Base-by-base conservation (phyloP, 2,329 filamentous ascomycete genomes). In the Onygenales sp. region DNA sequence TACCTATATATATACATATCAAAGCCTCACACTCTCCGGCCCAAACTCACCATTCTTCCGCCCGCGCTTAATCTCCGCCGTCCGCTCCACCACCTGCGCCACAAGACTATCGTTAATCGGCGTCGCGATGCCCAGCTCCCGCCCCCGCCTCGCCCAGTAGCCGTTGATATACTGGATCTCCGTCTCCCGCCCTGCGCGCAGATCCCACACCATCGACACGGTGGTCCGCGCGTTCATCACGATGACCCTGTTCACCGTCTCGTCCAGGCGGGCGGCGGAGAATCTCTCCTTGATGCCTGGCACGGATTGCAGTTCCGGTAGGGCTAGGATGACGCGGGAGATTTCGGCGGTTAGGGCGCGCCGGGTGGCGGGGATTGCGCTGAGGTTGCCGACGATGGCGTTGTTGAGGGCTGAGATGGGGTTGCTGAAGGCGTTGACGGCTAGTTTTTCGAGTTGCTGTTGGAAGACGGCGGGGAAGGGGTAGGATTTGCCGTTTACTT, bases 91-190 rank as follows among this genome's bases (percentile, higher is more conserved):
- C 13, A 44, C 32, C 21, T 13, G 17, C 27, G 27, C 21, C 43
- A 44, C 43, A 17, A 32, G 11, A 27, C 17, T 7, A 44, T 44
- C 21, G 31, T 44, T 32, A 11, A 44, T 44, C 7, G 43, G 43
- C 14, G 43, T 44, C 21, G 43, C 75, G n/a, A 95, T 74, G 1
- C 88, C 87, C 55, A 91, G 62, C 65, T 87, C 80, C 61, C 80
- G 77, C 0, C 87, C 93, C 42, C 86, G 79, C 50, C 75, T 78
- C 33, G 94, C 77, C 55, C 98, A 86, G 71, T 92, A 98, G 0
- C 91, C 92, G 66, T 94, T 96, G 60, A 92, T 80, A 63, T 85
- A 95, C 44, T 91, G 82, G 43, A 96, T 80, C 62, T 95, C 89
- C 0, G 88, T 89, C 54, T 76, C 71, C 56, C 73, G 72, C 1